Percentiles rank a stretch among this genome's conserved stretches.
phyloP scores from a whole-genome alignment of 768 basidiomycete species.

The Filobasidium wieringae region DNA sequence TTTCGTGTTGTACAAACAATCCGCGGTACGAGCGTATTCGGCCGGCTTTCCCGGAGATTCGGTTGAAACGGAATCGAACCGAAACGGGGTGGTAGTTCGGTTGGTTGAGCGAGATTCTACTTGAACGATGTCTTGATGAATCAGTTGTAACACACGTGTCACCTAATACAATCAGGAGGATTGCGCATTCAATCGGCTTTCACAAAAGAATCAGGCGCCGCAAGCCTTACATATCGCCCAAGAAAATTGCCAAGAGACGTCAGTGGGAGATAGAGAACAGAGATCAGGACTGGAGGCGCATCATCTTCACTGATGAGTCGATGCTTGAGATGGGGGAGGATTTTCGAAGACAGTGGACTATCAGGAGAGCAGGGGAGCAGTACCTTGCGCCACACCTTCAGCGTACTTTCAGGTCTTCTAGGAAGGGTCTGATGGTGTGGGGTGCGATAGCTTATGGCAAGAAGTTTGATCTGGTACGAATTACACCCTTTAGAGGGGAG shows the following conservation, averaged over 20 bases:
- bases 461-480: not conserved
- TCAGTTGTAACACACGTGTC: too few relatives aligned
- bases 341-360: not conserved
- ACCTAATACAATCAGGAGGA: not conserved
- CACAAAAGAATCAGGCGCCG: not conserved
- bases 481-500: not conserved
- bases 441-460: not conserved
- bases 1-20: too few relatives aligned
- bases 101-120: too few relatives aligned
- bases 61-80: too few relatives aligned
- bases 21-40: too few relatives aligned
- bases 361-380: not conserved
- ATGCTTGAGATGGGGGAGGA: not conserved
- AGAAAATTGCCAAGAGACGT: not conserved
- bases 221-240: not conserved
- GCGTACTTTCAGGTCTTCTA: not conserved
- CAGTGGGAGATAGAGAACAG: not conserved
- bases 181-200: not conserved
- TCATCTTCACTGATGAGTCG: not conserved
- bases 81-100: too few relatives aligned
- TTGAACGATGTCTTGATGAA: too few relatives aligned
- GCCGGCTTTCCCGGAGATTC: too few relatives aligned
- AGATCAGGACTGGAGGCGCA: not conserved
- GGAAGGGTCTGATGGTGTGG: not conserved
- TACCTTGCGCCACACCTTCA: not conserved